Conservation (phyloP, 2,329 filamentous ascomycete species). For the Didymella glomerata region DNA sequence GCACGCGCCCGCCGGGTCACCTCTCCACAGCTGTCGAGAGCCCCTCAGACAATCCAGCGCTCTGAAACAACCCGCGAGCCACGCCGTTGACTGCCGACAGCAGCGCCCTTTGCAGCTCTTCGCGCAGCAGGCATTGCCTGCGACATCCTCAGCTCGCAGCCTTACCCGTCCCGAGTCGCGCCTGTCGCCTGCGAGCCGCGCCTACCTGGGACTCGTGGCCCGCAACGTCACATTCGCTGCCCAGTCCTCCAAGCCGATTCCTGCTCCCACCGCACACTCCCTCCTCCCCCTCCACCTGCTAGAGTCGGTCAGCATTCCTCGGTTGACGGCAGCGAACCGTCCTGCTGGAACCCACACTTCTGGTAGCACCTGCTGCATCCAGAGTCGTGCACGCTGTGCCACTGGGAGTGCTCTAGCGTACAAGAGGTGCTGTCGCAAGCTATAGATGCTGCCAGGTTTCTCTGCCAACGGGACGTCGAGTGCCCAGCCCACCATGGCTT, state of each 20-base stretch:
- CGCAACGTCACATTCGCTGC: slow-evolving; percentile 41
- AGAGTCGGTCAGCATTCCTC: slow-evolving; percentile 39
- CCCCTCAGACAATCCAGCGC: slow-evolving; percentile 34
- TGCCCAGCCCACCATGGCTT: slow-evolving; percentile 67
- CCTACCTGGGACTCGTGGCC: slow-evolving; percentile 38
- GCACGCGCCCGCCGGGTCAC: slow-evolving; percentile 36
- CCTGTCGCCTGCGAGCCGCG: slow-evolving; percentile 35
- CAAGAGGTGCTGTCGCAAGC: slow-evolving; percentile 1
- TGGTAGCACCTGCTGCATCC: slow-evolving; percentile 17
- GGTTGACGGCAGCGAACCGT: slow-evolving; percentile 44
- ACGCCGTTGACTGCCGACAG: slow-evolving; percentile 24
- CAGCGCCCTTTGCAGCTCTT: slow-evolving; percentile 5
- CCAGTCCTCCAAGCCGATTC: slow-evolving; percentile 19
- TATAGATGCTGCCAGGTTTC: slow-evolving; percentile 39
- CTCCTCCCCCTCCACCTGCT: slow-evolving; percentile 10
- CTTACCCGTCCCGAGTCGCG: slow-evolving; percentile 24
- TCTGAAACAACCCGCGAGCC: slow-evolving; percentile 37
- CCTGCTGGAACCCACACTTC: slow-evolving; percentile 38
- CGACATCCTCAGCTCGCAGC: slow-evolving; percentile 13
- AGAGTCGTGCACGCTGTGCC: not conserved
- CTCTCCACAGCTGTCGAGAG: slow-evolving; percentile 32
- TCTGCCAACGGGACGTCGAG: slow-evolving; percentile 35
- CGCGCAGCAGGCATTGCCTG: slow-evolving; percentile 6
- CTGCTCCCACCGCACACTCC: slow-evolving; percentile 1
- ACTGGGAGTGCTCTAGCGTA: slow-evolving; percentile 1